phyloP scores from a whole-genome alignment of 2,329 filamentous ascomycete species.

The Teratosphaeriaceae sp. region DNA sequence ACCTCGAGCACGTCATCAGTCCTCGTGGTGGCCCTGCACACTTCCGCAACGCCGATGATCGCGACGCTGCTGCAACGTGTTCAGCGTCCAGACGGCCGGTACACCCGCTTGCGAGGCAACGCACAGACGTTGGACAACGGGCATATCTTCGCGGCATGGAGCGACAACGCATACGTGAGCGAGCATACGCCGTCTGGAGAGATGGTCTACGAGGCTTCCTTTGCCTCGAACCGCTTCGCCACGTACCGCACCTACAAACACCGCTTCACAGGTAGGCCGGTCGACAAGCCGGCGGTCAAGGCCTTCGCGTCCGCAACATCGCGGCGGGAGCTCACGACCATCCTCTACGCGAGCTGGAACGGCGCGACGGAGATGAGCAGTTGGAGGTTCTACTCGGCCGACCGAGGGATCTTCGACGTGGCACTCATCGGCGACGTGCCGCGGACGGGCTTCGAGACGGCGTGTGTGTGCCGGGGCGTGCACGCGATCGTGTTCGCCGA shows the following conservation, averaged over 20 bases:
- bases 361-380: conserved; percentile 32
- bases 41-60: background rate
- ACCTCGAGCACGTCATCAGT: background rate
- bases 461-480: background rate
- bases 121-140: conserved; percentile 15
- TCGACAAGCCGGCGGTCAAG: conserved; percentile 22
- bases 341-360: conserved; percentile 30
- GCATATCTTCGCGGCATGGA: conserved; percentile 29
- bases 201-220: conserved; percentile 24
- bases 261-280: conserved; percentile 26
- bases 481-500: background rate
- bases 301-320: conserved; percentile 25
- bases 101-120: background rate
- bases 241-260: conserved; percentile 37
- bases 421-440: background rate
- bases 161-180: conserved; percentile 28
- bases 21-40: background rate
- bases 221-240: conserved; percentile 26
- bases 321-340: conserved; percentile 22
- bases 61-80: background rate
- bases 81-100: background rate
- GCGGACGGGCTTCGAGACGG: background rate
- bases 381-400: conserved; percentile 27
- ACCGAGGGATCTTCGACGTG: background rate
- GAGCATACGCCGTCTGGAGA: conserved; percentile 28